phyloP scores from a whole-genome alignment of 805 yeast species.

The Phaffomyces opuntiae region DNA sequence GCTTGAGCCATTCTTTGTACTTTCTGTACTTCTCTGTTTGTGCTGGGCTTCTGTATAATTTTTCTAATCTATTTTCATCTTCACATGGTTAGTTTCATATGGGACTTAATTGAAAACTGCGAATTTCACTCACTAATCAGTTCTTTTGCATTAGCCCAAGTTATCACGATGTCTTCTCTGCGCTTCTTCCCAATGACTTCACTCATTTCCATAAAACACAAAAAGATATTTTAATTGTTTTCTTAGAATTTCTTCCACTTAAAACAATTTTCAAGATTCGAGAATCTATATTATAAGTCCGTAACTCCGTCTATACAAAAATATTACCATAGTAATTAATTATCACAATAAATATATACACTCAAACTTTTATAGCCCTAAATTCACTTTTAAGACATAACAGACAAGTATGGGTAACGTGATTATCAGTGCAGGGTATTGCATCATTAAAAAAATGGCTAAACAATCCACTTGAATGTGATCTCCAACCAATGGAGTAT shows the following conservation, averaged over 20 bases:
- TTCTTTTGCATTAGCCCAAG: conserved; percentile 11
- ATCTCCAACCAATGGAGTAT: conserved; percentile 56
- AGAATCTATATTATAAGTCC: background rate
- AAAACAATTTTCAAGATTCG: background rate
- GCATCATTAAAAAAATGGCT: conserved; percentile 67
- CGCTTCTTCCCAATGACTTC: background rate
- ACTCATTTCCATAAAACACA: too few relatives aligned
- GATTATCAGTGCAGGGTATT: conserved; percentile 60
- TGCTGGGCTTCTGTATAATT: background rate
- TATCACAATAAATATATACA: background rate
- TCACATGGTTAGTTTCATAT: background rate
- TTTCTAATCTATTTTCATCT: background rate
- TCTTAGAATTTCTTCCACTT: too few relatives aligned
- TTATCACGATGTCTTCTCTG: background rate
- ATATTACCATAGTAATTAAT: too few relatives aligned
- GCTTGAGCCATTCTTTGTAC: background rate
- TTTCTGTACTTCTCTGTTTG: background rate
- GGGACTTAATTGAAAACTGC: background rate
- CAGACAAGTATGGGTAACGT: conserved; percentile 60
- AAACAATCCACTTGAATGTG: conserved; percentile 72
- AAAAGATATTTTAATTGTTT: too few relatives aligned
- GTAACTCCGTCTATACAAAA: background rate
- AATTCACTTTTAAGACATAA: conserved; percentile 14
- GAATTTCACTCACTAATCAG: conserved; percentile 9
- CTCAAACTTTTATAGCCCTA: conserved; percentile 1